Evolutionary conservation across 768 basidiomycete genomes (phyloP).

Genomic region (Daedalea quercina): DNA sequence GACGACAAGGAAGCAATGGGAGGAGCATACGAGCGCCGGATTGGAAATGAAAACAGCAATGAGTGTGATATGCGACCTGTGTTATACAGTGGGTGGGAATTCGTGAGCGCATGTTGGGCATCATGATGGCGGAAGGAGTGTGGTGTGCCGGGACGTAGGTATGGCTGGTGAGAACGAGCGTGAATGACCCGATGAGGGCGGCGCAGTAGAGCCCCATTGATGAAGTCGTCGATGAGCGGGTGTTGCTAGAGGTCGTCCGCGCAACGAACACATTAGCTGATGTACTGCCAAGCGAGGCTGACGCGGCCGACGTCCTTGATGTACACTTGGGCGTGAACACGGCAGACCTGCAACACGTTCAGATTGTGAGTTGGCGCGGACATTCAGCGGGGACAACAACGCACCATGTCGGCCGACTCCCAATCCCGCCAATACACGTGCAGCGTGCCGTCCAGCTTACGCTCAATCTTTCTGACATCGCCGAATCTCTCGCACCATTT

Average conservation of each 20-base stretch:
- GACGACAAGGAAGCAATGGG: no score
- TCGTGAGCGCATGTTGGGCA: no score
- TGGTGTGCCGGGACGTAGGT: no score
- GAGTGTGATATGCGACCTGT: no score
- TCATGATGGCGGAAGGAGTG: no score
- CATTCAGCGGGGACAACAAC: background rate
- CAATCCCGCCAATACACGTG: slow-evolving; percentile 23
- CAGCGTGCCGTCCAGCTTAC: slow-evolving; percentile 18
- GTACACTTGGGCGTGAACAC: slow-evolving; percentile 20
- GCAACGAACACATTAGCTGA: slow-evolving; percentile 3
- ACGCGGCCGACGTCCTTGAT: slow-evolving; percentile 23
- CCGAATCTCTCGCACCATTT: slow-evolving; percentile 23
- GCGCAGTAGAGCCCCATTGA: background rate
- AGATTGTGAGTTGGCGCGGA: background rate
- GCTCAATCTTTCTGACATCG: slow-evolving; percentile 16
- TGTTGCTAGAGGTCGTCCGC: background rate
- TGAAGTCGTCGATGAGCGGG: background rate
- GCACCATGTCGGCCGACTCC: slow-evolving; percentile 22
- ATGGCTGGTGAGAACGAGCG: no score
- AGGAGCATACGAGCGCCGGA: no score
- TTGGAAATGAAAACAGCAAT: no score
- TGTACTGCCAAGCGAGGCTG: slow-evolving; percentile 22
- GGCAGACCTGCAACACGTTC: slow-evolving; percentile 16
- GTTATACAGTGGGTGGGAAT: no score
- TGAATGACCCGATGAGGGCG: no score